Conservation (phyloP, 345 rosid genomes). For the Heritiera fomes region DNA sequence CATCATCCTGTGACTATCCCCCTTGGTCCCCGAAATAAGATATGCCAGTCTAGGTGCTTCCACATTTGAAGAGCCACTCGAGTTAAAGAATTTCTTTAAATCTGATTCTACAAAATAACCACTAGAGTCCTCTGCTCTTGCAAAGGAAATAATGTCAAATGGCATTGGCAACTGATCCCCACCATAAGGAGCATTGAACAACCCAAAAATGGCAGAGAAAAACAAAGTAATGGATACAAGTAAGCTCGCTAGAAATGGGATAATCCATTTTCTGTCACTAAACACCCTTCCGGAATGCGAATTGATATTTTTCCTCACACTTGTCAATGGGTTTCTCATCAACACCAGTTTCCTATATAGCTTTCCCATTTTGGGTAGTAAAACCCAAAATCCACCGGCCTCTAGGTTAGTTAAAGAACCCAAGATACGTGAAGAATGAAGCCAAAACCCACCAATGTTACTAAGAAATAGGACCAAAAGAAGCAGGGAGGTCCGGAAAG, state of each 20-base stretch:
- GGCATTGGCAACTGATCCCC: conserved; percentile 57
- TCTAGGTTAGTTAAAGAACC: conserved; percentile 2
- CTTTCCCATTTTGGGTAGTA: conserved; percentile 43
- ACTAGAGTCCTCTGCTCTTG: conserved; percentile 50
- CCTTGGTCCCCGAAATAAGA: conserved; percentile 92
- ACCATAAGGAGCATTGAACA: conserved; percentile 41
- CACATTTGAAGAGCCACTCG: conserved; percentile 22
- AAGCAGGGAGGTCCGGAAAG: conserved; percentile 31
- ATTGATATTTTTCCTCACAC: conserved; percentile 59
- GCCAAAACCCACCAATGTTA: conserved; percentile 23
- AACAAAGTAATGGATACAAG: conserved; percentile 65
- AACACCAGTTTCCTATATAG: conserved; percentile 46
- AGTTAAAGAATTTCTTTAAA: conserved; percentile 40
- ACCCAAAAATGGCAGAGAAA: conserved; percentile 45
- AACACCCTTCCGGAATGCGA: conserved; percentile 65
- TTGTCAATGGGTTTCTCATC: conserved; percentile 38
- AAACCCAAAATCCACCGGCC: conserved; percentile 1
- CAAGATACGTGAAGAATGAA: conserved; percentile 2
- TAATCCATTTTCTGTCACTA: conserved; percentile 79
- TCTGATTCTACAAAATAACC: conserved; percentile 77
- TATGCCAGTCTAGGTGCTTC: conserved; percentile 84
- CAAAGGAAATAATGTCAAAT: conserved; percentile 46
- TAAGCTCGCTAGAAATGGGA: conserved; percentile 80
- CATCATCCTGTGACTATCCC: conserved; percentile 88
- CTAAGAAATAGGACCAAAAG: conserved; percentile 22